Base-by-base conservation (phyloP, 768 basidiomycete species). In the Phlebiopsis flavidoalba region DNA sequence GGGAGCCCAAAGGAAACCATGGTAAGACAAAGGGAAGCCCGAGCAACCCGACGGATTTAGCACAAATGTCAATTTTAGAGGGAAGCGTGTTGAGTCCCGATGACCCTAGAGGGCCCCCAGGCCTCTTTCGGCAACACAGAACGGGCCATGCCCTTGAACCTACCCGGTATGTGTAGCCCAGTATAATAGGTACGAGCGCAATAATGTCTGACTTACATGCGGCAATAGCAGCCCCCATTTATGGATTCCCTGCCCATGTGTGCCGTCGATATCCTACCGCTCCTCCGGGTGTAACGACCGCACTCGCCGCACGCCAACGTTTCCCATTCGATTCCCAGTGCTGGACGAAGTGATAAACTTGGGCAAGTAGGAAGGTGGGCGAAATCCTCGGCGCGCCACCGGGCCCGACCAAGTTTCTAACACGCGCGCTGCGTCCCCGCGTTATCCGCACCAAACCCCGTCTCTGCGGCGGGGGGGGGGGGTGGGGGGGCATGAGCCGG, bases 371-470 rank as follows among this genome's bases (percentile, higher is more conserved):
- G n/a, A n/a, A n/a, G n/a, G n/a, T 91, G 89, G 89, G 78, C 79
- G 0, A 80, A 85, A 17, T n/a, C n/a, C 74, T 89, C 5, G n/a
- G 74, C 81, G 14, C 77, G 80, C 21, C 79, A 77, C 0, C 82
- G 85, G n/a, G 46, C 81, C 85, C 2, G 81, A 83, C 63, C 72
- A 69, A 0, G n/a, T n/a, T 86, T 90, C 71, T 74, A 90, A 31
- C 76, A 77, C 12, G 72, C 12, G 72, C 80, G 2, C 79, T 91
- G n/a, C 2, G 76, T 91, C 15, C 67, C 76, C 5, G 75, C 86
- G 3, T 74, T 91, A 12, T 78, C 82, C 12, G 80, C 84, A 0
- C 88, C 88, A 0, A 86, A 86, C 64, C 83, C 88, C 0, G 74
- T 82, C 5, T 81, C 88, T 0, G 22, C 65, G 8, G 79, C 79